Percentiles rank a stretch among this genome's conserved stretches.
Evolutionary conservation across 129 eudicot genomes (phyloP).

Genomic region (Flaveria linearis): DNA sequence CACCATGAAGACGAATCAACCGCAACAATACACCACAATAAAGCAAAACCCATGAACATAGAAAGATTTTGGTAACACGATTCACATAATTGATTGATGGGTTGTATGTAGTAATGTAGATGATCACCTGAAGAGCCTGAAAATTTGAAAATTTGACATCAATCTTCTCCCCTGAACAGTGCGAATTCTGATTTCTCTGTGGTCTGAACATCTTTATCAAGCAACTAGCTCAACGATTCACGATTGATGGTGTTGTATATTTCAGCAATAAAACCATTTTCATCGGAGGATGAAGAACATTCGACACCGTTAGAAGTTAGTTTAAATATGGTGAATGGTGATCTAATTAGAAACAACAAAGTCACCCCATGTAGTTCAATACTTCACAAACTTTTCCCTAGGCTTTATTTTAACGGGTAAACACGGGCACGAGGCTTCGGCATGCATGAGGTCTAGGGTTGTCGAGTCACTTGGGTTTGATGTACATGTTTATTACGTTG

Average conservation of each 20-base stretch:
- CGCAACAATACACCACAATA: too few relatives aligned
- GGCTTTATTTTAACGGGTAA: background rate
- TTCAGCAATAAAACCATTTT: constrained; percentile 17
- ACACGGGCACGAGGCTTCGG: too few relatives aligned
- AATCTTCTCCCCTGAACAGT: constrained; percentile 51
- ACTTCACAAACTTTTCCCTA: background rate
- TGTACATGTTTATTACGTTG: too few relatives aligned
- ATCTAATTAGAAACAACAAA: constrained; percentile 3
- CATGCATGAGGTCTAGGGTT: too few relatives aligned
- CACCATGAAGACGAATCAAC: too few relatives aligned
- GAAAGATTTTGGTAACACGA: background rate
- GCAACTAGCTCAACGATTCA: constrained; percentile 13
- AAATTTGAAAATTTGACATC: constrained; percentile 79
- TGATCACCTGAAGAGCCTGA: constrained; percentile 80
- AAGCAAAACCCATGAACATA: too few relatives aligned
- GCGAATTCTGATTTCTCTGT: constrained; percentile 53
- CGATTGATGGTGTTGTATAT: constrained; percentile 20
- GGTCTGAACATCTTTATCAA: constrained; percentile 56
- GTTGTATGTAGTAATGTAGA: too few relatives aligned
- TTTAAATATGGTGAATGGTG: constrained; percentile 9
- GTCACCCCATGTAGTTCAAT: constrained; percentile 21
- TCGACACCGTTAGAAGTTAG: constrained; percentile 17
- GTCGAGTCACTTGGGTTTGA: too few relatives aligned
- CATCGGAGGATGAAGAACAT: background rate
- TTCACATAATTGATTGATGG: background rate